Evolutionary conservation across 208 protist genomes (phyloP).

Genomic region (Crithidia mellificae): DNA sequence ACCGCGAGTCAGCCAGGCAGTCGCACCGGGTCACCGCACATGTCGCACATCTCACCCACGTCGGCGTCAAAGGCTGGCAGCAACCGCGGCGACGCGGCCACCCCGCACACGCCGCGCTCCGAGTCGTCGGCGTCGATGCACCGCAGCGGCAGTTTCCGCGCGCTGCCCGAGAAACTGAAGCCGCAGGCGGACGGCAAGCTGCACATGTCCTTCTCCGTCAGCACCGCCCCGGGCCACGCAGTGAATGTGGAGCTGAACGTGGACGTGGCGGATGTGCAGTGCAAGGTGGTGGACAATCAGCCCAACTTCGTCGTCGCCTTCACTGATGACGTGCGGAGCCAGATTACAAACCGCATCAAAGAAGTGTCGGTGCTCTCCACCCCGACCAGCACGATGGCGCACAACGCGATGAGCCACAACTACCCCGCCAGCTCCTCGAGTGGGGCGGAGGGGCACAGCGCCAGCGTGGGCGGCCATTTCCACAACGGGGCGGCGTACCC

Average conservation of each 20-base stretch:
- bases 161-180: slow-evolving; percentile 30
- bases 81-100: slow-evolving; percentile 24
- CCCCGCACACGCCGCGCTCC: slow-evolving; percentile 34
- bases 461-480: slow-evolving; percentile 27
- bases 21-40: slow-evolving; percentile 23
- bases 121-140: slow-evolving; percentile 33
- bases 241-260: slow-evolving; percentile 78
- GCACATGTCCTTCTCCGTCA: slow-evolving; percentile 73
- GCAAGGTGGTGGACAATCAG: slow-evolving; percentile 71
- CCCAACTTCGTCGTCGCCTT: slow-evolving; percentile 79
- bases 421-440: slow-evolving; percentile 3
- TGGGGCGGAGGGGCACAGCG: slow-evolving; percentile 7
- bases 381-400: slow-evolving; percentile 7
- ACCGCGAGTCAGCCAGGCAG: slow-evolving; percentile 15
- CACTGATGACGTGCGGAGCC: slow-evolving; percentile 63
- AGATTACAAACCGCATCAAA: slow-evolving; percentile 66
- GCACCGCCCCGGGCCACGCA: slow-evolving; percentile 47
- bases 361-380: slow-evolving; percentile 48
- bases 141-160: slow-evolving; percentile 28
- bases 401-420: slow-evolving; percentile 3
- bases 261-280: slow-evolving; percentile 75
- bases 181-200: slow-evolving; percentile 65
- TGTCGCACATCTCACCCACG: slow-evolving; percentile 26
- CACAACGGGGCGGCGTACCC: slow-evolving; percentile 31
- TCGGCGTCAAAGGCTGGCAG: slow-evolving; percentile 21